Percentiles rank a stretch among this genome's conserved stretches.
These are phyloP conservation scores for Solanum aculeatissimum DNA, from an alignment of 305 asterid genomes.

Conservation along the genomic window DNA sequence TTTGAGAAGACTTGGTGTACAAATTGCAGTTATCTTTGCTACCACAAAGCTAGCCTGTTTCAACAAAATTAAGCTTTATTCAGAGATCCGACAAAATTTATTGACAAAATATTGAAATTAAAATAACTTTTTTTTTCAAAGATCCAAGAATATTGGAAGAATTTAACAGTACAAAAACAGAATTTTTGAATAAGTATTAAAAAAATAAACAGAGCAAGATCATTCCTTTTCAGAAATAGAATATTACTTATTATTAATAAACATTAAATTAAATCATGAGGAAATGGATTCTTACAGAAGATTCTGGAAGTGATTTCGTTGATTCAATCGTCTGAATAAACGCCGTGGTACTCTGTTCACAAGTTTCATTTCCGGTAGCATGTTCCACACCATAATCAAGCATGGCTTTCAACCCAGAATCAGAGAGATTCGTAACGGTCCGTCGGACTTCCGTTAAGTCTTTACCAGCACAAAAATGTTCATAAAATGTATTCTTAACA, in stretches of 20 bases:
- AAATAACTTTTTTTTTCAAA: neutral
- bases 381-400: conserved; percentile 81
- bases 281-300: conserved; percentile 28
- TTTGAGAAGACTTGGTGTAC: conserved; percentile 37
- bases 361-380: conserved; percentile 38
- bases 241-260: neutral
- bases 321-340: conserved; percentile 43
- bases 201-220: neutral
- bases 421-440: conserved; percentile 34
- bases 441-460: conserved; percentile 28
- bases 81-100: neutral
- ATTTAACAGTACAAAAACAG: neutral
- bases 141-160: neutral
- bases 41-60: conserved; percentile 70
- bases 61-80: neutral
- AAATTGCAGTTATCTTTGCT: conserved; percentile 79
- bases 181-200: neutral
- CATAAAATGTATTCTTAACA: conserved; percentile 38
- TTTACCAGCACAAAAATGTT: conserved; percentile 71
- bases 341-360: conserved; percentile 38
- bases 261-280: neutral
- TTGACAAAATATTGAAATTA: no score
- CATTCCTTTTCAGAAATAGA: neutral
- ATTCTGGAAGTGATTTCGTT: conserved; percentile 19
- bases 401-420: conserved; percentile 54